Percentiles rank a stretch among this genome's conserved stretches.
Conservation (phyloP, 805 yeast genomes). For the Vanderwaltozyma verrucispora region DNA sequence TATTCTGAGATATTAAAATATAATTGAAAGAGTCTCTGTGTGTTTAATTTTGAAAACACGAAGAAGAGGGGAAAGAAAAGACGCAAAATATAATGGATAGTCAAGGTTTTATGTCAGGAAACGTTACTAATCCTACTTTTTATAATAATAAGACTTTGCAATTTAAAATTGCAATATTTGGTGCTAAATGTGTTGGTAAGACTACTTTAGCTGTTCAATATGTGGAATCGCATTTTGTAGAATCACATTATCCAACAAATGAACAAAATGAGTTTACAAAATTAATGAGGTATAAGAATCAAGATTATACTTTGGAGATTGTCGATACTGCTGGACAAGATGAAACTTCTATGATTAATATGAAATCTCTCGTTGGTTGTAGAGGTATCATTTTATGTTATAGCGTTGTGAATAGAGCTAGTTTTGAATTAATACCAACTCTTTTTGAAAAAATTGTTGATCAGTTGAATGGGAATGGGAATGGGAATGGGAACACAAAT, state of each 20-base stretch:
- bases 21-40: too few relatives aligned
- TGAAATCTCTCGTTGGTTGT: conserved; percentile 59
- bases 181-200: conserved; percentile 81
- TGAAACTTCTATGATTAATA: conserved; percentile 71
- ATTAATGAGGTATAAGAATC: conserved; percentile 54
- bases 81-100: conserved; percentile 2
- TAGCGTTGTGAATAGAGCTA: conserved; percentile 66
- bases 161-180: conserved; percentile 75
- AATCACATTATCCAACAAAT: conserved; percentile 82
- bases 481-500: conserved; percentile 45
- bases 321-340: conserved; percentile 93
- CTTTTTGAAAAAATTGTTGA: conserved; percentile 80
- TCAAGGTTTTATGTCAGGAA: background rate
- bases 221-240: conserved; percentile 82
- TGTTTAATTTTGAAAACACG: too few relatives aligned
- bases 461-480: too few relatives aligned
- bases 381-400: conserved; percentile 79
- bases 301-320: conserved; percentile 64
- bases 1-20: too few relatives aligned
- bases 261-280: conserved; percentile 70
- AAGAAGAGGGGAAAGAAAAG: too few relatives aligned
- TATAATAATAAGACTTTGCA: conserved; percentile 2
- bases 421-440: conserved; percentile 65
- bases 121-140: background rate
- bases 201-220: conserved; percentile 77